Base-by-base conservation (phyloP, 345 rosid genomes). In the Triadica sebifera region DNA sequence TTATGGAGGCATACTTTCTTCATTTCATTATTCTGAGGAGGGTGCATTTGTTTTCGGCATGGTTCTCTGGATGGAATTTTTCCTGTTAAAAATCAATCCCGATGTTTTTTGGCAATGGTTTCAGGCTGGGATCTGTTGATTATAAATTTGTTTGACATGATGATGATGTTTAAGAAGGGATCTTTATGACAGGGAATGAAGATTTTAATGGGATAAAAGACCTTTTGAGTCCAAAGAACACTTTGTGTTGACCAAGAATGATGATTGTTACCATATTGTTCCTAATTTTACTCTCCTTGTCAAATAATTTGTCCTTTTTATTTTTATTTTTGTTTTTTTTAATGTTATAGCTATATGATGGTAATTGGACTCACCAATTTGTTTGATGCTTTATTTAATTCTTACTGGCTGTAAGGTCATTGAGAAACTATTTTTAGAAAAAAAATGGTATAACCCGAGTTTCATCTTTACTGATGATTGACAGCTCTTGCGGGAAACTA, bases 401-500 rank as follows among this genome's bases (percentile, higher is more conserved):
- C 66, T 58, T 39, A 4, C 39, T 51, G 69, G 60, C 52, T 17
- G 51, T 22, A 52, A 65, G 59, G 41, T 67, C 29, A 57, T 34
- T 79, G 45, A 52, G 47, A 12, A 2, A 4, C 20, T 8, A 34
- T 45, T 41, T 53, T 57, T 24, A 29, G 12, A 16, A 20, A 24
- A n/a, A n/a, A 19, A 55, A 8, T 1, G 10, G 1, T 15, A 15
- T 59, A 39, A 74, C 58, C 74, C 71, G 67, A 61, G 20, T 66
- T 6, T 73, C 25, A 52, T 78, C 50, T 66, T 72, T 56, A 59
- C 57, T 38, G 39, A 47, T 49, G 67, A 75, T 79, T 88, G 75
- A 77, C 93, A 96, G 99, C 97, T 74, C 90, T 96, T 76, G 83
- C 93, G 0, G 99, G 99, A 74, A 93, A 90, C 75, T 93, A 93